Percentiles rank a stretch among this genome's conserved stretches.
These are phyloP conservation scores for Helianthus annuus DNA, from an alignment of 129 eudicot species.

Conservation along the genomic window DNA sequence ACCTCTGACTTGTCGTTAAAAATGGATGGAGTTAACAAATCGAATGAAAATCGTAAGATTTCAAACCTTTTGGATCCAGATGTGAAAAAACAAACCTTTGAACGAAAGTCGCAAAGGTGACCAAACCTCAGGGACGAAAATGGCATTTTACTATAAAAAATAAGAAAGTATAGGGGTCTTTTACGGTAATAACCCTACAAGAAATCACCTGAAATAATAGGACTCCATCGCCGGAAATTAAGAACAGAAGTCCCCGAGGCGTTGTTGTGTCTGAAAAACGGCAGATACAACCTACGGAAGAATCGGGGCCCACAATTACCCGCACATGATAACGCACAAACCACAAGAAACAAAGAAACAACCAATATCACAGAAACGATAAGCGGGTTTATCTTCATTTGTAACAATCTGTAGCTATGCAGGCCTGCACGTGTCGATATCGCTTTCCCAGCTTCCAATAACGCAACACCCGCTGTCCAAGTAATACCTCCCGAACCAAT, in stretches of 20 bases:
- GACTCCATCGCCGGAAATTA: slow-evolving; percentile 85
- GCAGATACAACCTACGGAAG: slow-evolving; percentile 65
- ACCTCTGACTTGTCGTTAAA: too few relatives aligned
- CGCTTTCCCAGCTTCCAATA: slow-evolving; percentile 90
- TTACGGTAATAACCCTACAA: too few relatives aligned
- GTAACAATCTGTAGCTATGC: slow-evolving; percentile 47
- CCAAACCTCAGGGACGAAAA: too few relatives aligned
- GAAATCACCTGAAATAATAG: slow-evolving; percentile 67
- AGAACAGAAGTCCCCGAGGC: slow-evolving; percentile 58
- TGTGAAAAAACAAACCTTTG: too few relatives aligned
- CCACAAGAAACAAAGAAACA: slow-evolving; percentile 49
- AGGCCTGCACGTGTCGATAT: slow-evolving; percentile 43
- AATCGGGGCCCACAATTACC: slow-evolving; percentile 57
- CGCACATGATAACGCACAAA: slow-evolving; percentile 53
- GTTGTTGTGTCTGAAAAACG: slow-evolving; percentile 68
- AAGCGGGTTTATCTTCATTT: slow-evolving; percentile 60
- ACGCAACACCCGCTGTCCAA: slow-evolving; percentile 97
- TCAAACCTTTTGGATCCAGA: too few relatives aligned
- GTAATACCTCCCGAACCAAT: slow-evolving; percentile 97
- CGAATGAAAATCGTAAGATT: too few relatives aligned
- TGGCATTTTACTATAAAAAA: too few relatives aligned
- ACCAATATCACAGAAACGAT: slow-evolving; percentile 52
- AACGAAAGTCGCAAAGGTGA: too few relatives aligned
- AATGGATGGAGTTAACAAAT: too few relatives aligned
- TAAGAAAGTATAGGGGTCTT: too few relatives aligned